phyloP scores from a whole-genome alignment of 2,329 filamentous ascomycete genomes.

The Triangularia setosa region DNA sequence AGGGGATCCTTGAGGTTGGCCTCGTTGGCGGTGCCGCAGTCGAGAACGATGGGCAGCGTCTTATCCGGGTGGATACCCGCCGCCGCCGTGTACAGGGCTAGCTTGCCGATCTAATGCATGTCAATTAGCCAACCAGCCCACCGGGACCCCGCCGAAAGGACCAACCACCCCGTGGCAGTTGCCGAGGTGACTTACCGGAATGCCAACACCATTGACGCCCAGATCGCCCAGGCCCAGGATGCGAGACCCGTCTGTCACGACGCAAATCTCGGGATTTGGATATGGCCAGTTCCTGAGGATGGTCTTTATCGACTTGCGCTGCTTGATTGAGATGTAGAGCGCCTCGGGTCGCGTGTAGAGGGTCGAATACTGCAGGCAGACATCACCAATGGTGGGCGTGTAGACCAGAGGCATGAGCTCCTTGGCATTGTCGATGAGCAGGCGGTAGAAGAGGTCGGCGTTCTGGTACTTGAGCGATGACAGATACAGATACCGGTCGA shows the following conservation, averaged over 20 bases:
- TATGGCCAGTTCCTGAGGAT: slow-evolving; percentile 94
- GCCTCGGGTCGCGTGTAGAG: slow-evolving; percentile 94
- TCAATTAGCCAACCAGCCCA: slow-evolving; percentile 26
- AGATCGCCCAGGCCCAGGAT: slow-evolving; percentile 91
- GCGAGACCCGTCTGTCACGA: slow-evolving; percentile 92
- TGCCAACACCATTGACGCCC: slow-evolving; percentile 95
- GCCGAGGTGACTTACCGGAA: slow-evolving; percentile 61
- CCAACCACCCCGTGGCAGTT: not conserved
- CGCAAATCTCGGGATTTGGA: slow-evolving; percentile 85
- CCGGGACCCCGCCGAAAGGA: slow-evolving; percentile 8
- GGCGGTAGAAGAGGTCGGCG: slow-evolving; percentile 76
- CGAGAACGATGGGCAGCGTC: slow-evolving; percentile 69
- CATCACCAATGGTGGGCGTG: slow-evolving; percentile 89
- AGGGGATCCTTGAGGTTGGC: slow-evolving; percentile 64
- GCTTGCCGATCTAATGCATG: slow-evolving; percentile 70
- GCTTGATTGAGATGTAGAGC: slow-evolving; percentile 92
- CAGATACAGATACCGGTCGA: slow-evolving; percentile 84
- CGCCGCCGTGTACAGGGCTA: slow-evolving; percentile 90
- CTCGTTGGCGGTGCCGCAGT: slow-evolving; percentile 65
- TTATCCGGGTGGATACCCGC: slow-evolving; percentile 88
- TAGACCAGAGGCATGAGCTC: slow-evolving; percentile 82
- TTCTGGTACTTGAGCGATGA: slow-evolving; percentile 72
- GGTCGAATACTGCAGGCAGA: slow-evolving; percentile 93
- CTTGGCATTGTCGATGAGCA: slow-evolving; percentile 71
- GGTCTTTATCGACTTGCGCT: slow-evolving; percentile 82